Conservation (phyloP, 257 asterid species). For the Hygrophila difformis region DNA sequence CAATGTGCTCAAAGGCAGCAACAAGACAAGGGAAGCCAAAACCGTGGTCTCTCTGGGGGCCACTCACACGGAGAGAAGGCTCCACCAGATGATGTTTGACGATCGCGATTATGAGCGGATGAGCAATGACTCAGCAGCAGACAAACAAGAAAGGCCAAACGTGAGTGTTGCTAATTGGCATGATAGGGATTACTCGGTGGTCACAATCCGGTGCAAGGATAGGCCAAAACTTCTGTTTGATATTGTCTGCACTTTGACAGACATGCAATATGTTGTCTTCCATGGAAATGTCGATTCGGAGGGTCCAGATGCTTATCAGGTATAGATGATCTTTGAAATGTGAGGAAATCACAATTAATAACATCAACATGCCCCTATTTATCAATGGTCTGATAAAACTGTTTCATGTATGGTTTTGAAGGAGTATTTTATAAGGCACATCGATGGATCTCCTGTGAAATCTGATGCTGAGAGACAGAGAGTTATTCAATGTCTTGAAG, state of each 20-base stretch:
- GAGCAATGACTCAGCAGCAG: conserved; percentile 19
- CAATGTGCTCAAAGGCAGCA: conserved; percentile 81
- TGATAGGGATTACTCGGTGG: conserved; percentile 80
- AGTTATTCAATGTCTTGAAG: conserved; percentile 91
- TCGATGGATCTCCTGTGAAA: conserved; percentile 90
- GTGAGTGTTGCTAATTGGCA: conserved; percentile 88
- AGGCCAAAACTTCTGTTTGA: conserved; percentile 91
- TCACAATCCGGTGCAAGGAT: conserved; percentile 79
- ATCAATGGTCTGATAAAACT: conserved; percentile 14
- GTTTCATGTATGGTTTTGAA: conserved; percentile 23
- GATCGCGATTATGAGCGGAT: conserved; percentile 76
- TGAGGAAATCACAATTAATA: not conserved
- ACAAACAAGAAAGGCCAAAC: conserved; percentile 57
- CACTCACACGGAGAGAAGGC: conserved; percentile 79
- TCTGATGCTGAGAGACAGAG: conserved; percentile 96
- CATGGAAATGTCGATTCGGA: conserved; percentile 85
- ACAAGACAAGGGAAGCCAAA: conserved; percentile 65
- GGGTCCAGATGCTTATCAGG: conserved; percentile 89
- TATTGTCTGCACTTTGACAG: conserved; percentile 80
- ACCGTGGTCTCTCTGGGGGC: conserved; percentile 57
- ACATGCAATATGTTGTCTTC: conserved; percentile 90
- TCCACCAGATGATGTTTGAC: conserved; percentile 94
- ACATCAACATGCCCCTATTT: no score
- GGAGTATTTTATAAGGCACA: conserved; percentile 95
- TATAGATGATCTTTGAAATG: conserved; percentile 15